Evolutionary conservation across 2,329 filamentous ascomycete genomes (phyloP), one percentile per base, ranked within the genome.

Genomic region (Diaporthe sp.): DNA sequence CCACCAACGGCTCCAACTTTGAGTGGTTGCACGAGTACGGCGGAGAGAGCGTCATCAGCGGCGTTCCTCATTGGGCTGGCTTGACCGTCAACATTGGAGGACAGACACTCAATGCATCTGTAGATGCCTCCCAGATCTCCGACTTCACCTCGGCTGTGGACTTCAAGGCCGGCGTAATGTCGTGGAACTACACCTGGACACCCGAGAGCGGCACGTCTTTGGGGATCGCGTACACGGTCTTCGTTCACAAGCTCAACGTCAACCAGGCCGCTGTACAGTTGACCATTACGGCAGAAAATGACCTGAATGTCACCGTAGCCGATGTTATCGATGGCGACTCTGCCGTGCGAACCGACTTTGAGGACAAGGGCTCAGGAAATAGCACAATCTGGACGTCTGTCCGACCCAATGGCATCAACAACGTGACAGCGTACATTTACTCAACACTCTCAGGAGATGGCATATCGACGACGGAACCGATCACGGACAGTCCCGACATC

Each of bases 1-100:
- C 83, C 19, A 90, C 89, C 0, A 90, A 90, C 68, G 86, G 87
- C 2, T 88, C 88, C 30, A 94, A 94, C 77, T 94, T 92, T 77
- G 87, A 87, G 0, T 94, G 93, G 92, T 81, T 95, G 57, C 87
- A 89, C 73, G 90, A 94, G 77, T 76, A 76, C 55, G 74, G 74
- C 45, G 92, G 89, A 74, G 93, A 95, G 78, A 93, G 90, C 77
- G 91, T 93, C 68, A 93, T 94, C 76, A 90, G 89, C 69, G 93
- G 93, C 33, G 87, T 95, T 22, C 93, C 93, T 9, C 92, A 94
- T 80, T 93, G 91, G 47, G 74, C 74, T 28, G 74, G 74, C 28
- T 38, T 76, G 54, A 76, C 72, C 3, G 84, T 93, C 25, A 87
- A 91, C 70, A 82, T 90, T 4, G 88, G 88, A 3, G 85, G 88